Percentiles rank a stretch among this genome's conserved stretches.
Conservation (phyloP, 306 rosid species). For the Ziziphus jujuba region DNA sequence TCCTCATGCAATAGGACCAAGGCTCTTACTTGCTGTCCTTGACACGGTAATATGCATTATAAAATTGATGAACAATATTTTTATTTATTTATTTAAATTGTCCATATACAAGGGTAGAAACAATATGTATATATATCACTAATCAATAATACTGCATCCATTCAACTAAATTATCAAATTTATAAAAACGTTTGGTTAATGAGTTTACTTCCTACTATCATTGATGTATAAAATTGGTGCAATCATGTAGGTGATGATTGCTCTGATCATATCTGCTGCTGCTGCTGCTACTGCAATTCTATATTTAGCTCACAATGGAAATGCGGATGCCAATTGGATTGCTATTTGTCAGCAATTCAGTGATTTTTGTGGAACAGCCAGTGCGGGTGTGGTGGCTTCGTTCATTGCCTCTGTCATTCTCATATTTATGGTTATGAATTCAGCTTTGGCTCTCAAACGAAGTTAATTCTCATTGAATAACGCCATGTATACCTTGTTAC, state of each 20-base stretch:
- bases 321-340: slow-evolving; percentile 59
- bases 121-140: too few relatives aligned
- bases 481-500: too few relatives aligned
- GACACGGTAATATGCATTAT: slow-evolving; percentile 43
- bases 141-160: too few relatives aligned
- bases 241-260: slow-evolving; percentile 40
- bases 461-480: neutral
- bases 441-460: slow-evolving; percentile 50
- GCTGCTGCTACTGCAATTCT: slow-evolving; percentile 49
- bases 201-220: too few relatives aligned
- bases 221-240: neutral
- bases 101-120: too few relatives aligned
- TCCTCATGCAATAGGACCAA: slow-evolving; percentile 47
- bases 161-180: too few relatives aligned
- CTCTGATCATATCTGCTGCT: slow-evolving; percentile 43
- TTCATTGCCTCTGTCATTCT: slow-evolving; percentile 34
- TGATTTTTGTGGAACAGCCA: slow-evolving; percentile 45
- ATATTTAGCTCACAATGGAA: slow-evolving; percentile 68
- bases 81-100: too few relatives aligned
- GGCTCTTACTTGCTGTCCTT: slow-evolving; percentile 43
- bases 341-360: slow-evolving; percentile 45
- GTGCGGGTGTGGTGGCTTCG: slow-evolving; percentile 50
- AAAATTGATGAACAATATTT: too few relatives aligned
- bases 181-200: too few relatives aligned
- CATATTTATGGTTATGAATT: slow-evolving; percentile 35